Percentiles rank a stretch among this genome's conserved stretches.
Conservation (phyloP, 805 yeast species). For the Ogataea thermomethanolica region DNA sequence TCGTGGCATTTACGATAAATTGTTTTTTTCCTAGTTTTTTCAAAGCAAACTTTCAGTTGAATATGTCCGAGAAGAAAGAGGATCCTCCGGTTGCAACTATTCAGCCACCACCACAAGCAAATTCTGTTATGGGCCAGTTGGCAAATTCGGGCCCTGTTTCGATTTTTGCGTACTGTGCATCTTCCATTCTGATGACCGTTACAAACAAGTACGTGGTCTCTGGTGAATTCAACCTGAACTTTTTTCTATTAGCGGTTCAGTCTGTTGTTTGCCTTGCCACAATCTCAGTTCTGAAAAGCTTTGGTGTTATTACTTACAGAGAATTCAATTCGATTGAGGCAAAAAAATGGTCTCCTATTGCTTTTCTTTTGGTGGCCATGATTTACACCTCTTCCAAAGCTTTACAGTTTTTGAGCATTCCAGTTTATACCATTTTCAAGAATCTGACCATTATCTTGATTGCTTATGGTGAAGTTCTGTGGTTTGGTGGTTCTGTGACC, state of each 20-base stretch:
- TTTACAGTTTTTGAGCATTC: slow-evolving; percentile 83
- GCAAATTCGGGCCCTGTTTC: slow-evolving; percentile 64
- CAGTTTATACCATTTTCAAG: slow-evolving; percentile 97
- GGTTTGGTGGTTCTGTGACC: slow-evolving; percentile 94
- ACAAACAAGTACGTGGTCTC: slow-evolving; percentile 93
- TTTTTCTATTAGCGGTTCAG: slow-evolving; percentile 86
- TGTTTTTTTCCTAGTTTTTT: slow-evolving; percentile 1
- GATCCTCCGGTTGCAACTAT: slow-evolving; percentile 25
- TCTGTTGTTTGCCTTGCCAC: slow-evolving; percentile 76
- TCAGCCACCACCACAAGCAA: slow-evolving; percentile 16
- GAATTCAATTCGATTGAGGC: slow-evolving; percentile 84
- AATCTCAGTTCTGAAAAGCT: slow-evolving; percentile 65
- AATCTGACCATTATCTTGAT: slow-evolving; percentile 93
- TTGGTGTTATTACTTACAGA: slow-evolving; percentile 82
- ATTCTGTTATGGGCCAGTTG: slow-evolving; percentile 20
- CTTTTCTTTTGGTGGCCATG: slow-evolving; percentile 84
- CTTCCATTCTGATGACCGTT: slow-evolving; percentile 96
- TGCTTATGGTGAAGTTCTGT: slow-evolving; percentile 96
- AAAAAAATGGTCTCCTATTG: slow-evolving; percentile 93
- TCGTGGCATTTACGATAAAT: slow-evolving; percentile 6
- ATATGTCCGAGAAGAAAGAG: slow-evolving; percentile 29
- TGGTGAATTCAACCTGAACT: slow-evolving; percentile 75
- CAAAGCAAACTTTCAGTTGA: neutral
- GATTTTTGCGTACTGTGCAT: slow-evolving; percentile 79
- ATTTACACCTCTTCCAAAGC: slow-evolving; percentile 96